Evolutionary conservation across 2,329 filamentous ascomycete genomes (phyloP).

Genomic region (Colletotrichum liaoningense): DNA sequence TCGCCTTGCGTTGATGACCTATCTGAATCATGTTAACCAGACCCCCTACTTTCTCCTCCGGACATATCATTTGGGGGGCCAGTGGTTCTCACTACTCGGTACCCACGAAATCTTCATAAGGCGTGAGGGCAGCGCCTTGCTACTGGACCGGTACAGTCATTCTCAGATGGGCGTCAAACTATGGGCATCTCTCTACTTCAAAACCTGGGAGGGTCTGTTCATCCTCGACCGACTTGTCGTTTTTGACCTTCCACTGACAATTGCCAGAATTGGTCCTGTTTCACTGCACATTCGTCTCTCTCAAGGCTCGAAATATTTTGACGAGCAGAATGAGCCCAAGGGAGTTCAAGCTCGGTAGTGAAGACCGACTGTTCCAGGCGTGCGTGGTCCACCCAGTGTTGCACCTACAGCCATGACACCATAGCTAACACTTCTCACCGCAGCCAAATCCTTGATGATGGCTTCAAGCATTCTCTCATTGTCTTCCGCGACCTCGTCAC

Average conservation of each 20-base stretch:
- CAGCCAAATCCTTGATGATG: slow-evolving; percentile 68
- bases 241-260: slow-evolving; percentile 35
- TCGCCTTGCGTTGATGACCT: slow-evolving; percentile 64
- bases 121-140: slow-evolving; percentile 60
- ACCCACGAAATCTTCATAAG: slow-evolving; percentile 66
- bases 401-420: background rate
- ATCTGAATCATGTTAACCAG: slow-evolving; percentile 55
- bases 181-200: slow-evolving; percentile 68
- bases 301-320: slow-evolving; percentile 63
- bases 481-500: slow-evolving; percentile 64
- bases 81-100: slow-evolving; percentile 62
- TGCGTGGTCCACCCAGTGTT: slow-evolving; percentile 46
- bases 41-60: slow-evolving; percentile 61
- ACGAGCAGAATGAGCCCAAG: slow-evolving; percentile 56
- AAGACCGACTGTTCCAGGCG: slow-evolving; percentile 67
- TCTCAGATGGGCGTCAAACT: slow-evolving; percentile 55
- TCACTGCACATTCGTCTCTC: slow-evolving; percentile 66
- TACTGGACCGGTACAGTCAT: slow-evolving; percentile 64
- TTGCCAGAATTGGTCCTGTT: slow-evolving; percentile 68
- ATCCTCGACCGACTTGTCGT: background rate
- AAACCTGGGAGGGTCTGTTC: slow-evolving; percentile 68
- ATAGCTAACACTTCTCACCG: background rate
- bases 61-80: slow-evolving; percentile 50
- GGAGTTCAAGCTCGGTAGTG: slow-evolving; percentile 60
- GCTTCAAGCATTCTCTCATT: slow-evolving; percentile 63